Conservation (phyloP, 768 basidiomycete genomes). For the Psilocybe sp. region DNA sequence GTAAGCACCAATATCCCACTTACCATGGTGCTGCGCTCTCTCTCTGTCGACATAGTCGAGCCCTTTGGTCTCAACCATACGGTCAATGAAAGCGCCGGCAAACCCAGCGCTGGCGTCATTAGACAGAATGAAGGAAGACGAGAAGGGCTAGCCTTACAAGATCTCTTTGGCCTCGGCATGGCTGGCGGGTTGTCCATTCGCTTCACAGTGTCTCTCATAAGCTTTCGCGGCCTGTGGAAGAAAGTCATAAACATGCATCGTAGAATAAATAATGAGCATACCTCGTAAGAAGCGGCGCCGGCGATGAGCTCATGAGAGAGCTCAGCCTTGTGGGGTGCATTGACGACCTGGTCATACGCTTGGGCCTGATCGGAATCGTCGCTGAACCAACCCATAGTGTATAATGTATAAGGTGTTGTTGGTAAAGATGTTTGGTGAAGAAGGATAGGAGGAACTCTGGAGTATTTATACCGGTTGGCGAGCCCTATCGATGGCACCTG, state of each 20-base stretch:
- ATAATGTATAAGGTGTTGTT: too few species aligned
- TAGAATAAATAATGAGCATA: slow-evolving; percentile 14
- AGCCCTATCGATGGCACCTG: too few species aligned
- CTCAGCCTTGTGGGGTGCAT: slow-evolving; percentile 52
- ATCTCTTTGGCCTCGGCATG: slow-evolving; percentile 61
- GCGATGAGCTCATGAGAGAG: slow-evolving; percentile 68
- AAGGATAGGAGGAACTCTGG: too few species aligned
- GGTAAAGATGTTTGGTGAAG: too few species aligned
- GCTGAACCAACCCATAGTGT: slow-evolving; percentile 42
- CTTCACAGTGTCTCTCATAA: slow-evolving; percentile 50
- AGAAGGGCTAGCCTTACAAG: slow-evolving; percentile 27
- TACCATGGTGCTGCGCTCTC: slow-evolving; percentile 21
- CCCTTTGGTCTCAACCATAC: slow-evolving; percentile 53
- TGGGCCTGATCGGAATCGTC: slow-evolving; percentile 38
- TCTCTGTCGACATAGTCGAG: slow-evolving; percentile 21
- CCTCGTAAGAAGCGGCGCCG: slow-evolving; percentile 66
- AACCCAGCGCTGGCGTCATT: slow-evolving; percentile 43
- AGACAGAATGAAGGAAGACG: not conserved
- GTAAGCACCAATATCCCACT: not conserved
- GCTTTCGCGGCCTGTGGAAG: slow-evolving; percentile 56
- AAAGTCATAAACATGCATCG: not conserved
- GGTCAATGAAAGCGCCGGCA: slow-evolving; percentile 51
- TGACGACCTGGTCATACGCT: slow-evolving; percentile 39
- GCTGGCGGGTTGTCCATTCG: slow-evolving; percentile 43
- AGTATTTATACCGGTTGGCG: too few species aligned